Evolutionary conservation across 1,139 yeast genomes (phyloP).

Genomic region (Hansenula anomala): DNA sequence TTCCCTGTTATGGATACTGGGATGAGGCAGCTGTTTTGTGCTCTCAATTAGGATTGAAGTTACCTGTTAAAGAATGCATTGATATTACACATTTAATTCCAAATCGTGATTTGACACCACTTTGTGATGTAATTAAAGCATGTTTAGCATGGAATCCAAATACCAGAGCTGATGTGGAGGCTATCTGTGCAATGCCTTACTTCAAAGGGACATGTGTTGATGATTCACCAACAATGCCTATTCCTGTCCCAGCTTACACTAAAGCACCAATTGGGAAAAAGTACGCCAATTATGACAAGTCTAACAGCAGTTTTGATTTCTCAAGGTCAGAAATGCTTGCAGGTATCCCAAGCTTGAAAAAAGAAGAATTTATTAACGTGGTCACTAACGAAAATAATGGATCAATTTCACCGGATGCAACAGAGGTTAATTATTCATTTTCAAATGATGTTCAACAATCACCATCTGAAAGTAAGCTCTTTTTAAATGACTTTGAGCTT

Average conservation of each 20-base stretch:
- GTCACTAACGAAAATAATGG: no score
- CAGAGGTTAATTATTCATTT: constrained; percentile 3
- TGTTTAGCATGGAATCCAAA: constrained; percentile 68
- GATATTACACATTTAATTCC: constrained; percentile 32
- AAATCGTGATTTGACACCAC: constrained; percentile 32
- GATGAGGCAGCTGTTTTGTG: constrained; percentile 50
- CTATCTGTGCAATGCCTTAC: constrained; percentile 45
- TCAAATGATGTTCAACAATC: not conserved
- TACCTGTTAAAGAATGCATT: constrained; percentile 43
- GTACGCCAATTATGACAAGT: constrained; percentile 1
- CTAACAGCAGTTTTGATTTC: not conserved
- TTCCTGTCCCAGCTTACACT: not conserved
- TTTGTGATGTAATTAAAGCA: constrained; percentile 46
- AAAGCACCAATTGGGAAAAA: constrained; percentile 1
- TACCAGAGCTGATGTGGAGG: constrained; percentile 42
- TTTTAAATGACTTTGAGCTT: no score
- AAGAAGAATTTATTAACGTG: no score
- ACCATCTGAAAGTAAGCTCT: no score
- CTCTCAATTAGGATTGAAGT: constrained; percentile 42
- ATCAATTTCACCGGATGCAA: not conserved
- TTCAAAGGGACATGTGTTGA: constrained; percentile 41
- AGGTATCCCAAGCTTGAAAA: constrained; percentile 1
- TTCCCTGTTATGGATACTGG: constrained; percentile 68
- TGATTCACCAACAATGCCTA: constrained; percentile 1
- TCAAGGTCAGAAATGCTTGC: constrained; percentile 1